Percentiles rank a stretch among this genome's conserved stretches.
Evolutionary conservation across 345 rosid genomes (phyloP).

Genomic region (Kernera saxatilis): DNA sequence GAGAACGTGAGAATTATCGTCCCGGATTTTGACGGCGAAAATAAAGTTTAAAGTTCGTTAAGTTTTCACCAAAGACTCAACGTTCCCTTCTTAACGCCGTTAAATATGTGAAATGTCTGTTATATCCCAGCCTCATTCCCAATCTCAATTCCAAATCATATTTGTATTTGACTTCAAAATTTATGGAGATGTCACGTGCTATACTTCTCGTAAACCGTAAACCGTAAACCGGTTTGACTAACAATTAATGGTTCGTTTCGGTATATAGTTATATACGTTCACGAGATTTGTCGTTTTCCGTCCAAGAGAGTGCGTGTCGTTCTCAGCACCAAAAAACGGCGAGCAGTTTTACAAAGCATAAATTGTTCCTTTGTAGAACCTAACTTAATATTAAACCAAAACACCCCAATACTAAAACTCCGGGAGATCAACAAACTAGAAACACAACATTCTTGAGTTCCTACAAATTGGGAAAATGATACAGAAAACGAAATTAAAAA

Average conservation of each 20-base stretch:
- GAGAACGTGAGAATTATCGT: constrained; percentile 16
- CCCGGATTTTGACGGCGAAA: constrained; percentile 3
- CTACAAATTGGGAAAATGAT: constrained; percentile 1
- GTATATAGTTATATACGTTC: background rate
- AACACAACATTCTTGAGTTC: constrained; percentile 29
- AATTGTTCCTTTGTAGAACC: background rate
- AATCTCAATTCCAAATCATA: too few relatives aligned
- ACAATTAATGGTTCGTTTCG: background rate
- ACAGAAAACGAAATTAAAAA: background rate
- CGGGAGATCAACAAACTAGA: constrained; percentile 27
- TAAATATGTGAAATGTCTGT: background rate
- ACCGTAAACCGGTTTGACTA: constrained; percentile 5
- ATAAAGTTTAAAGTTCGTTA: background rate
- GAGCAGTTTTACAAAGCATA: background rate
- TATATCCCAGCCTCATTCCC: background rate
- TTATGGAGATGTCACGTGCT: constrained; percentile 13
- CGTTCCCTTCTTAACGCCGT: constrained; percentile 22
- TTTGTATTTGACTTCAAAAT: background rate
- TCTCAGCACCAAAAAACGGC: background rate
- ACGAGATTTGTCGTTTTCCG: background rate
- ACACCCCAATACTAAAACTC: constrained; percentile 15
- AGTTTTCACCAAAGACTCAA: background rate
- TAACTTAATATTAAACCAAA: background rate
- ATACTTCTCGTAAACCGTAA: background rate
- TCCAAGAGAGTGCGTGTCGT: background rate